Conservation (phyloP, 2,329 filamentous ascomycete species). For the Fusarium globosum region DNA sequence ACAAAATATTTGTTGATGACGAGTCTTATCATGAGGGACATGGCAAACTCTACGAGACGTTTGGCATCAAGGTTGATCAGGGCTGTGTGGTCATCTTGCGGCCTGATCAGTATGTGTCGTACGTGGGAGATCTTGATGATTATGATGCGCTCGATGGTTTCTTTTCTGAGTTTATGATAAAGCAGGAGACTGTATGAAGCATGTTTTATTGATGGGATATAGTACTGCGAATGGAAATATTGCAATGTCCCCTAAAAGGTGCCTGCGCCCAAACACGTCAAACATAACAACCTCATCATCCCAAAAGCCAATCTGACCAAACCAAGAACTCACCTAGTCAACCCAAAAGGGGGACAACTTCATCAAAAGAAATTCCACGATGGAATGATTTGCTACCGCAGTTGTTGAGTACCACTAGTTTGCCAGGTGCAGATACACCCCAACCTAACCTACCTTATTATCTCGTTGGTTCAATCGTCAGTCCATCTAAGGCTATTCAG, state of each 20-base stretch:
- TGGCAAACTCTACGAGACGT: slow-evolving; percentile 64
- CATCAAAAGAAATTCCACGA: no score
- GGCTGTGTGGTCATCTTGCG: slow-evolving; percentile 70
- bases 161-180: not conserved
- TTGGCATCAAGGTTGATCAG: slow-evolving; percentile 62
- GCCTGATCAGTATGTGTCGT: slow-evolving; percentile 75
- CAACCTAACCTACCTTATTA: no score
- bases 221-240: no score
- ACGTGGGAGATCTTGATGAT: slow-evolving; percentile 53
- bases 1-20: slow-evolving; percentile 67
- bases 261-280: accelerated
- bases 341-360: not conserved
- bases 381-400: accelerated
- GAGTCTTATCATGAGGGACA: slow-evolving; percentile 64
- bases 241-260: no score
- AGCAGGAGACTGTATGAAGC: not conserved
- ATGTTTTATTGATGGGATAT: not conserved
- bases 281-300: not conserved
- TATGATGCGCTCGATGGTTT: slow-evolving; percentile 5
- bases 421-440: no score
- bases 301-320: not conserved
- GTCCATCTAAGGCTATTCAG: not conserved
- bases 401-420: no score
- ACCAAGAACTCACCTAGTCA: not conserved
- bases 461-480: no score